Evolutionary conservation across 1,139 yeast species (phyloP).

Genomic region (Hansenula anomala): DNA sequence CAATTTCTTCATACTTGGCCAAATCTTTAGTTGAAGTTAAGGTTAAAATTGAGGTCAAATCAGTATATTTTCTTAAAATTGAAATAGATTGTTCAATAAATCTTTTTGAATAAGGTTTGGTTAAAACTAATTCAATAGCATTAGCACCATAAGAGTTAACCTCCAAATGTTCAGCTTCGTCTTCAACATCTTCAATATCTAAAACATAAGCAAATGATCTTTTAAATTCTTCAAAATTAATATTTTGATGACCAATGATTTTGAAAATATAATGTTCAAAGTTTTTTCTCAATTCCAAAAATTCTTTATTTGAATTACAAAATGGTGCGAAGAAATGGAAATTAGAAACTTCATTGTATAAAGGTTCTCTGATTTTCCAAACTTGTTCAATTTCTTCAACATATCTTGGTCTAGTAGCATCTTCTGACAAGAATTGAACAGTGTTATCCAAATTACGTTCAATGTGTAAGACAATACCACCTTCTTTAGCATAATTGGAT

Average conservation of each 20-base stretch:
- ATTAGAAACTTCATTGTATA: slow-evolving; percentile 81
- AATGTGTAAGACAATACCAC: slow-evolving; percentile 77
- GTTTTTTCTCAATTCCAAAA: slow-evolving; percentile 51
- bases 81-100: slow-evolving; percentile 77
- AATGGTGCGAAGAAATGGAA: slow-evolving; percentile 75
- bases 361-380: slow-evolving; percentile 75
- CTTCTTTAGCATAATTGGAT: slow-evolving; percentile 42
- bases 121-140: slow-evolving; percentile 85
- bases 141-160: slow-evolving; percentile 63
- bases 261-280: slow-evolving; percentile 54
- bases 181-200: slow-evolving; percentile 57
- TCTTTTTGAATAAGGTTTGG: slow-evolving; percentile 44
- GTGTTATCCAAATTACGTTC: slow-evolving; percentile 87
- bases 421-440: slow-evolving; percentile 65
- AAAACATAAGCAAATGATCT: slow-evolving; percentile 62
- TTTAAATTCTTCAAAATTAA: slow-evolving; percentile 44
- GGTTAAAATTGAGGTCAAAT: slow-evolving; percentile 77
- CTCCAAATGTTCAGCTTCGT: slow-evolving; percentile 41
- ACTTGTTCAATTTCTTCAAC: slow-evolving; percentile 73
- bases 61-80: slow-evolving; percentile 55
- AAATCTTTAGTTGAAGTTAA: slow-evolving; percentile 47
- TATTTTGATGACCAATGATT: slow-evolving; percentile 54
- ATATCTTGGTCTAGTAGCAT: slow-evolving; percentile 85
- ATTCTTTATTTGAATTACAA: slow-evolving; percentile 52
- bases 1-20: slow-evolving; percentile 45